A percentile compares a stretch with the other conserved stretches of the same genome.
Conservation (phyloP, 305 asterid genomes). For the Fraxinus baroniana region DNA sequence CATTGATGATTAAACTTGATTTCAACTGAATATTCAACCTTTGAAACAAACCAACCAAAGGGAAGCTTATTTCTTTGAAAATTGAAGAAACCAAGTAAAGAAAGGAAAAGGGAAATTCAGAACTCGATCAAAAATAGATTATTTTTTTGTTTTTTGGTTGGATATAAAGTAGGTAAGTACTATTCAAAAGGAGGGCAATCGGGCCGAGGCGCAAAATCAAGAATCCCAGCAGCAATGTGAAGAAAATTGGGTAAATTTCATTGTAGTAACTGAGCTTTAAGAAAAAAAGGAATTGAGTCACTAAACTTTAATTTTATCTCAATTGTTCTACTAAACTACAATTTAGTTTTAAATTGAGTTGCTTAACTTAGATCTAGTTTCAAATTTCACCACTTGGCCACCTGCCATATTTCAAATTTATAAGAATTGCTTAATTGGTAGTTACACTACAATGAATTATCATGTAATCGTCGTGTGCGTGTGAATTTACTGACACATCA, state of each 20-base stretch:
- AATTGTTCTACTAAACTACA: background rate
- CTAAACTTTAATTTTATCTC: background rate
- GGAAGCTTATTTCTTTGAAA: background rate
- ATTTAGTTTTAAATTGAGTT: background rate
- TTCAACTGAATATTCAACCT: conserved; percentile 20
- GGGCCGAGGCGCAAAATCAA: background rate
- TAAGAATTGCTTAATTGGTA: background rate
- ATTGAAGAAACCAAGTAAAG: background rate
- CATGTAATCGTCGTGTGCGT: background rate
- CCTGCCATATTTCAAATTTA: background rate
- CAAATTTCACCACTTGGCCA: background rate
- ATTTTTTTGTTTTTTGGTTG: background rate
- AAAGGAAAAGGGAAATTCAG: background rate
- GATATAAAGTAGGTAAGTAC: background rate
- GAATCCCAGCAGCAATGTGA: background rate
- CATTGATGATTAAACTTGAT: conserved; percentile 25
- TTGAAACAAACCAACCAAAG: background rate
- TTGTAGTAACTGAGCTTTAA: background rate
- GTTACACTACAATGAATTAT: background rate
- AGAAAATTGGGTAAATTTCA: background rate
- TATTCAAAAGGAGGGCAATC: background rate
- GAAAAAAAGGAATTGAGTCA: background rate
- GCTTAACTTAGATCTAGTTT: background rate
- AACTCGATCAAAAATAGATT: background rate
- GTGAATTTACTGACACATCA: background rate